These are phyloP conservation scores for Tetragonia tetragonoides DNA, from an alignment of 148 eudicot species.

Conservation along the genomic window DNA sequence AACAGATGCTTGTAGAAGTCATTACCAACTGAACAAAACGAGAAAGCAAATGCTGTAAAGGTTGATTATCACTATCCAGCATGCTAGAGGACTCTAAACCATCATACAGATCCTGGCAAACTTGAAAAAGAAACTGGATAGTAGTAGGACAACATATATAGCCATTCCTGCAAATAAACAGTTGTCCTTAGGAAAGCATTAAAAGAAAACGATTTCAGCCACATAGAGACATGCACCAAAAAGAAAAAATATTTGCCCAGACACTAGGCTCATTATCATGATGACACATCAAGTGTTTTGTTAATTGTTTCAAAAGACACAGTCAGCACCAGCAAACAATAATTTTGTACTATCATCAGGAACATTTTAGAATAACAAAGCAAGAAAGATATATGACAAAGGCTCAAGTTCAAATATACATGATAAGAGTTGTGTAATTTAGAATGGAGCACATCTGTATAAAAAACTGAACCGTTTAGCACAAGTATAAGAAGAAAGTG, in stretches of 20 bases:
- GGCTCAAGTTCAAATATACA: not conserved
- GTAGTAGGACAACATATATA: slow-evolving; percentile 44
- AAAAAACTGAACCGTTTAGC: not conserved
- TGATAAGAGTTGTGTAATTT: not conserved
- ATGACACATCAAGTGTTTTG: not conserved
- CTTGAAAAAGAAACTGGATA: slow-evolving; percentile 62
- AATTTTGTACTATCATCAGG: not conserved
- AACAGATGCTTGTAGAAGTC: not conserved
- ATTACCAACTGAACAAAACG: slow-evolving; percentile 64
- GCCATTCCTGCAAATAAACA: slow-evolving; percentile 43
- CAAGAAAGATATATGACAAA: not conserved
- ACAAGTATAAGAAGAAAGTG: not conserved
- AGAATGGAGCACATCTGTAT: not conserved
- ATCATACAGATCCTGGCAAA: slow-evolving; percentile 62
- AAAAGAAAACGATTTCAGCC: not conserved
- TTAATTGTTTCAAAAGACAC: not conserved
- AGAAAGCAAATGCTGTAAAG: slow-evolving; percentile 42
- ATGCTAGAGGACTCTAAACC: slow-evolving; percentile 39
- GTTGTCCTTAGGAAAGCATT: slow-evolving; percentile 3
- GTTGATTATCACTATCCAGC: slow-evolving; percentile 51
- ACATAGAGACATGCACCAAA: not conserved
- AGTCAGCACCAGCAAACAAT: not conserved
- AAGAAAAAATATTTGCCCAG: not conserved
- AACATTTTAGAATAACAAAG: not conserved
- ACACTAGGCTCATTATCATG: not conserved